phyloP scores from a whole-genome alignment of 108 stramenopile genomes.

The Fragilariopsis cylindrus region DNA sequence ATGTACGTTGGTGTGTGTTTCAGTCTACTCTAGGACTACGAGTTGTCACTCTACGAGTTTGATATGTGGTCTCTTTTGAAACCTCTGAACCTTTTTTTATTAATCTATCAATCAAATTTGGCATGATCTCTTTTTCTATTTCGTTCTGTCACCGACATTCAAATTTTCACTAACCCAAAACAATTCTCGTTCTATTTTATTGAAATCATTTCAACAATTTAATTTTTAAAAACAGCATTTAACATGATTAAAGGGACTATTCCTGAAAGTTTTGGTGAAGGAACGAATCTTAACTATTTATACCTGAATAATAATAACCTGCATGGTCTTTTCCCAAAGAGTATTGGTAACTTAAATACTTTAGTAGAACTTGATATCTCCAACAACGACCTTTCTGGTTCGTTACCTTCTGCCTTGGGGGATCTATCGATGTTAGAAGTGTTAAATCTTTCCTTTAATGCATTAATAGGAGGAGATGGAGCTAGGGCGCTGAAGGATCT shows the following conservation, averaged over 20 bases:
- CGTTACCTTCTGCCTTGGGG: not conserved
- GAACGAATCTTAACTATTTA: not conserved
- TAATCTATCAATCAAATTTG: too few species aligned
- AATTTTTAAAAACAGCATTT: too few species aligned
- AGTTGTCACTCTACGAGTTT: too few species aligned
- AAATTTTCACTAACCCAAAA: too few species aligned
- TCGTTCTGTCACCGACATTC: too few species aligned
- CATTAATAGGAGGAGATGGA: not conserved
- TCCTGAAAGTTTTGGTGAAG: not conserved
- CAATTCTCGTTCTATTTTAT: too few species aligned
- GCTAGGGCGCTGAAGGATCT: not conserved
- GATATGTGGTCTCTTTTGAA: too few species aligned
- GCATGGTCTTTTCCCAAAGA: slow-evolving; percentile 19
- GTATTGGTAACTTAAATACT: not conserved
- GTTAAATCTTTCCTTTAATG: not conserved
- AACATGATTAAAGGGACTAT: not conserved
- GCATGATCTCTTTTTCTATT: too few species aligned
- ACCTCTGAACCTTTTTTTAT: too few species aligned
- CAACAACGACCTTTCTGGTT: not conserved
- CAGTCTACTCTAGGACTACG: too few species aligned
- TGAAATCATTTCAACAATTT: too few species aligned
- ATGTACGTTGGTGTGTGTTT: not conserved
- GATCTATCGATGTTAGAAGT: not conserved
- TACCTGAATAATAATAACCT: slow-evolving; percentile 37
- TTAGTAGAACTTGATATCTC: slow-evolving; percentile 21